Evolutionary conservation across 345 rosid genomes (phyloP), one percentile per base, ranked within the genome.

Genomic region (Crucihimalaya himalaica): DNA sequence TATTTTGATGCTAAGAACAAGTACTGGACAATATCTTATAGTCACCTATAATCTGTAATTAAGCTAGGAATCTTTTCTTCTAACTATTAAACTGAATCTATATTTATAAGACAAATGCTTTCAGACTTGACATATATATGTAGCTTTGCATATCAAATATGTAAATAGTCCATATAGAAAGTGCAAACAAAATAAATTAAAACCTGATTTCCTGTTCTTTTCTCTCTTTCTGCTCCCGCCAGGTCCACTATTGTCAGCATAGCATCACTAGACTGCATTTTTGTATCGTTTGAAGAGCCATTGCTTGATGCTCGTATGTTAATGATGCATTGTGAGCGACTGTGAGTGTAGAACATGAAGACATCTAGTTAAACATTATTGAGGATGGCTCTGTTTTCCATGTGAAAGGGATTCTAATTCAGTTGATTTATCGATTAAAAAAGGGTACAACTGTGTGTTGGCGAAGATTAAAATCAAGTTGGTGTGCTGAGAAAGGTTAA

Each of bases 141-240:
- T 39, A 73, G 55, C 54, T 23, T 34, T 70, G 47, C 72, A 63
- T 45, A 70, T 50, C 32, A 40, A 39, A 29, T 55, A 15, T 47
- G 72, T 58, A 39, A 9, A 43, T 29, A 51, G n/a, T 51, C 15
- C 52, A 48, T 25, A n/a, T 40, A 51, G 27, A 29, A 23, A 66
- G 40, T 52, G 21, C 4, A 51, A 16, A 32, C 14, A 14, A 51
- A 19, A 66, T 15, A 52, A 16, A 57, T 20, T 1, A 34, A 14
- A 75, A 91, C 98, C 95, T 94, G 96, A 82, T 94, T 91, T 55
- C 97, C 95, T 20, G 98, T 91, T 84, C 86, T 81, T 74, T 85
- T 89, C 80, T 88, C 97, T 78, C 98, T 86, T 82, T 94, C 98
- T 39, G 98, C 93, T 79, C 98, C 98, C 8, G 98, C 98, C 65